Conservation (phyloP, 2,329 filamentous ascomycete genomes). For the Parasarocladium wereldwijsianum region DNA sequence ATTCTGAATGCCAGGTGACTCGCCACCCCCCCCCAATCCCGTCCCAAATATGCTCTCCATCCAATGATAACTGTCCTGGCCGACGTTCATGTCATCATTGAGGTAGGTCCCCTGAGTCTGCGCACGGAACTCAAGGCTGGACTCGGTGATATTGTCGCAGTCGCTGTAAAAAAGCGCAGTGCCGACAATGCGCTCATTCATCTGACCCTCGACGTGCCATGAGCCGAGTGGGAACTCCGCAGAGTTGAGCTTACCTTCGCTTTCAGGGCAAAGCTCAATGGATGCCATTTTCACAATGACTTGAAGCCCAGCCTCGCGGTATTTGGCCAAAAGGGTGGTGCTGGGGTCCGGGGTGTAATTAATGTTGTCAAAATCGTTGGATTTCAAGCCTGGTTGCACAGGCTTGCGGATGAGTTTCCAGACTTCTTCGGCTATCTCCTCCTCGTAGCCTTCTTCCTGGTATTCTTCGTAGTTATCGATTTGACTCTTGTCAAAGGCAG, state of each 20-base stretch:
- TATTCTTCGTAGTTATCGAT: no score
- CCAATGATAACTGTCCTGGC: constrained; percentile 4
- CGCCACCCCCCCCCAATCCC: background rate
- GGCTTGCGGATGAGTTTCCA: constrained; percentile 9
- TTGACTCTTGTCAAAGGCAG: no score
- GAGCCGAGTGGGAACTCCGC: constrained; percentile 10
- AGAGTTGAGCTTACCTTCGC: constrained; percentile 31
- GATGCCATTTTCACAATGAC: constrained; percentile 48
- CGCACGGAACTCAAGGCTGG: constrained; percentile 10
- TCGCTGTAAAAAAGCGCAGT: constrained; percentile 9
- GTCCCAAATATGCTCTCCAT: constrained; percentile 4
- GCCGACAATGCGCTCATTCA: constrained; percentile 14
- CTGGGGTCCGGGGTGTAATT: no score
- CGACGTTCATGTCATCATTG: background rate
- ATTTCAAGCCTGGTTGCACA: constrained; percentile 11
- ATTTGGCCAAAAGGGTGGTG: constrained; percentile 6
- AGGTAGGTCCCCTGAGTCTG: constrained; percentile 1
- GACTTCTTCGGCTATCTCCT: no score
- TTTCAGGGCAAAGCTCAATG: constrained; percentile 39
- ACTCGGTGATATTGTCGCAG: constrained; percentile 19
- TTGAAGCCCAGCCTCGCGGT: constrained; percentile 26
- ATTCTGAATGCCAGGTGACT: constrained; percentile 2
- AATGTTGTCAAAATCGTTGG: constrained; percentile 24
- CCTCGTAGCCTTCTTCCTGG: no score
- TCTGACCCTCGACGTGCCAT: constrained; percentile 18